Evolutionary conservation across 176 grass and related monocot species (phyloP), one percentile per base, ranked within the genome.

Genomic region (Oryza brachyantha): DNA sequence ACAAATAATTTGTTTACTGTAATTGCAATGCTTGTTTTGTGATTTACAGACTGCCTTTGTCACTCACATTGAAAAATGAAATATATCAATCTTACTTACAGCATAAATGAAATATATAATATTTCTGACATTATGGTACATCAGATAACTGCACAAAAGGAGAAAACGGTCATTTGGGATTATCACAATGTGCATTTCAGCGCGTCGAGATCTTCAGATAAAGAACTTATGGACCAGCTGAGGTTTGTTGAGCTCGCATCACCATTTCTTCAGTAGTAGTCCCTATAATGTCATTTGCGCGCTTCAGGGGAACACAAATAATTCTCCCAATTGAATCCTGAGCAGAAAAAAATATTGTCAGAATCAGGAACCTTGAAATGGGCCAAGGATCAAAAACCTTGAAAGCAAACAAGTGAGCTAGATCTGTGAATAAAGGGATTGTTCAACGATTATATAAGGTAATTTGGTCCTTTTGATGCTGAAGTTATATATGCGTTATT

Each of bases 251-350:
- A 24, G 90, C 96, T 83, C 61, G 79, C 7, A 86, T 85, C 66
- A 99, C 92, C 43, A 93, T 21, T 93, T 99, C 96, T 82, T 99
- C 90, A 3, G 96, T 99, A 48, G 92, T 99, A 50, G 81, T 87
- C 2, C 92, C 96, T 35, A 99, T 99, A 54, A 99, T 93, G 37
- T 99, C 96, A 69, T 99, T 95, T 35, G 92, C 92, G 0, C 86
- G 81, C 81, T 93, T 99, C 81, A 99, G 64, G 0, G 88, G 86
- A 82, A 90, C 92, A 42, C 90, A 91, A 29, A 38, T 37, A 41
- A 99, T 74, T 74, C 84, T 90, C 68, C 88, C 92, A 1, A 84
- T 79, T 8, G 78, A 89, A 81, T 99, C 96, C 96, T 99, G 82
- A 31, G 69, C 29, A 75, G 43, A 46, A 13, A 70, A 61, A 4